These are phyloP conservation scores for Trypanosoma avium DNA, from an alignment of 208 protist genomes.

Conservation along the genomic window DNA sequence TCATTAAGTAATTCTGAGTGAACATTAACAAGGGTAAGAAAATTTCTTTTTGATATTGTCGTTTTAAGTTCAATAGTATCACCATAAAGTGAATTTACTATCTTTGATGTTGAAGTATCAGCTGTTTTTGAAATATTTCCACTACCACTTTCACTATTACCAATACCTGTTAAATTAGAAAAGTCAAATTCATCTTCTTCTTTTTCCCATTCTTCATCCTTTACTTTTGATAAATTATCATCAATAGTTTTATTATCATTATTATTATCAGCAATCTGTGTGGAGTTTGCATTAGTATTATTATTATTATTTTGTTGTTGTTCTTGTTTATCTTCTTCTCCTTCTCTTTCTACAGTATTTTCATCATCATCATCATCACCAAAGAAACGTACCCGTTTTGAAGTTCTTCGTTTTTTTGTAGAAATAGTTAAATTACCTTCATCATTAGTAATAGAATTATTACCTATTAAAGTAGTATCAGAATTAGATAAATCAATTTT, in stretches of 20 bases:
- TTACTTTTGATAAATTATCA: no score
- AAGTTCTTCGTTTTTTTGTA: constrained; percentile 20
- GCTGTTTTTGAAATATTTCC: neutral
- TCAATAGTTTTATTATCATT: no score
- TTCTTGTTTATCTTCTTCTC: neutral
- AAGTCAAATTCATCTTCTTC: constrained; percentile 34
- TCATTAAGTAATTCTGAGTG: constrained; percentile 87
- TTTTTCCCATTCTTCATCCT: no score
- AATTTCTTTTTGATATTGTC: constrained; percentile 53
- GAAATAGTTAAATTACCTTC: constrained; percentile 6
- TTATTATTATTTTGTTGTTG: no score
- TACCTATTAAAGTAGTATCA: neutral
- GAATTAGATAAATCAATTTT: neutral
- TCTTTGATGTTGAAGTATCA: constrained; percentile 6
- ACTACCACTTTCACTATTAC: neutral
- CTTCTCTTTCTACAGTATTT: neutral
- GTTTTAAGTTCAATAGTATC: constrained; percentile 48
- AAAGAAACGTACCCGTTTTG: constrained; percentile 75
- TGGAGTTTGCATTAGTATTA: no score
- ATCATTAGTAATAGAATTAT: neutral
- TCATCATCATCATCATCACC: constrained; percentile 31
- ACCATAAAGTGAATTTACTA: constrained; percentile 46
- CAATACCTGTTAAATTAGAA: constrained; percentile 1
- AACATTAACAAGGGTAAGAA: constrained; percentile 88
- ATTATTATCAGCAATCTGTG: no score